Percentiles rank a stretch among this genome's conserved stretches.
These are phyloP conservation scores for Silene latifolia DNA, from an alignment of 148 eudicot genomes.

Conservation along the genomic window DNA sequence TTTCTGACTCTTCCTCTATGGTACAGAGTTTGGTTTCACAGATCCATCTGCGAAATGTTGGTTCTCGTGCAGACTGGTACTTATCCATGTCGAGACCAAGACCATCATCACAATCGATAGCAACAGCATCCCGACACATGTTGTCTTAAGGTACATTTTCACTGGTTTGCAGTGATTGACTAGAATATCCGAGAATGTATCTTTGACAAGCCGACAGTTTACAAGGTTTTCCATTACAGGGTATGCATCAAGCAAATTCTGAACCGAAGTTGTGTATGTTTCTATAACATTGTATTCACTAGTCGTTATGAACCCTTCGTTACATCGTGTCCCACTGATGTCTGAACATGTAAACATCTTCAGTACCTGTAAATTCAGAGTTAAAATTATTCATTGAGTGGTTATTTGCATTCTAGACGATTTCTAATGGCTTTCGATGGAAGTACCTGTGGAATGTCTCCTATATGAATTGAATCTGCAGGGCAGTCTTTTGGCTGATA, in stretches of 20 bases:
- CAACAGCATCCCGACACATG: constrained; percentile 43
- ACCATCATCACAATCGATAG: constrained; percentile 47
- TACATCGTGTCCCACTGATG: not conserved
- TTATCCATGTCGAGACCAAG: constrained; percentile 43
- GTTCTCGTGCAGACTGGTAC: constrained; percentile 27
- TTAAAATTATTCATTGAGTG: not conserved
- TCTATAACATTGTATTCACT: constrained; percentile 30
- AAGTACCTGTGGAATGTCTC: constrained; percentile 60
- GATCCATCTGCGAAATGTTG: constrained; percentile 22
- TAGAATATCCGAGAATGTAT: constrained; percentile 54
- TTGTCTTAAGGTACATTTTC: constrained; percentile 37
- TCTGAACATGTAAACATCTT: constrained; percentile 50
- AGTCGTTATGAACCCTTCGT: constrained; percentile 26
- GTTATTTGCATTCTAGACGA: not conserved
- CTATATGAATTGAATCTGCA: constrained; percentile 44
- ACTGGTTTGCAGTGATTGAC: constrained; percentile 57
- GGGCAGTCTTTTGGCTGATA: constrained; percentile 59
- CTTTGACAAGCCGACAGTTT: constrained; percentile 54
- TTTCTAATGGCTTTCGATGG: not conserved
- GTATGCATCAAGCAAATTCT: constrained; percentile 47
- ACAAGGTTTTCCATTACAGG: constrained; percentile 62
- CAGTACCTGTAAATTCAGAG: constrained; percentile 33
- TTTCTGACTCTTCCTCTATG: not conserved
- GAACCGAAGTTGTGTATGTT: constrained; percentile 54
- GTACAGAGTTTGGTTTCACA: constrained; percentile 25